Evolutionary conservation across 768 basidiomycete species (phyloP).

Genomic region (Suillus luteus): DNA sequence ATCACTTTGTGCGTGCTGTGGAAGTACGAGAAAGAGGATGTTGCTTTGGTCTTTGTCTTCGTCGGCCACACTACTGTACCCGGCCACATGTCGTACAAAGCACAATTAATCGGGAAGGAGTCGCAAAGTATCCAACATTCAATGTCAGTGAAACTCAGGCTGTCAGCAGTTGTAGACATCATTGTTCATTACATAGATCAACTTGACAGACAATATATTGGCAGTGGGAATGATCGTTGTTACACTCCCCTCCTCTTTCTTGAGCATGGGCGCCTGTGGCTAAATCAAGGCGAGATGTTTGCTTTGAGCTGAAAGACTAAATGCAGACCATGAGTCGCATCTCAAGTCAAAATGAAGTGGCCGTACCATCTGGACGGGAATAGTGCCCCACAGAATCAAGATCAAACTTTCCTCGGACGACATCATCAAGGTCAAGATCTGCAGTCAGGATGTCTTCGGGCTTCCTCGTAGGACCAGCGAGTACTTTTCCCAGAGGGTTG

Average conservation of each 20-base stretch:
- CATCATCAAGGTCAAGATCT: constrained; percentile 60
- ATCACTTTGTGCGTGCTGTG: constrained; percentile 13
- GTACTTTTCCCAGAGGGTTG: constrained; percentile 54
- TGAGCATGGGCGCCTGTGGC: background rate
- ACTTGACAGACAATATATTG: background rate
- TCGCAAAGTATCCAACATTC: too few species aligned
- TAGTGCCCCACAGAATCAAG: constrained; percentile 66
- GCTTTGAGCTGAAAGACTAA: constrained; percentile 32
- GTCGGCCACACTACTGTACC: constrained; percentile 1
- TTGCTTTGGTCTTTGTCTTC: constrained; percentile 18
- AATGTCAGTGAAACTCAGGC: background rate
- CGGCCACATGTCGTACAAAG: constrained; percentile 6
- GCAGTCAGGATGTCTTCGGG: constrained; percentile 57
- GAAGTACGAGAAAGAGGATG: constrained; percentile 21
- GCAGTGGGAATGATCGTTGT: background rate
- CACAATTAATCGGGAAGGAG: constrained; percentile 1
- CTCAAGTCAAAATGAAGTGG: background rate
- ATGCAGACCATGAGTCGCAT: constrained; percentile 10
- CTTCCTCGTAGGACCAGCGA: constrained; percentile 59
- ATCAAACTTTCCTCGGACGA: constrained; percentile 60
- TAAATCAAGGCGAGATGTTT: constrained; percentile 6
- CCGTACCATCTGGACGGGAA: constrained; percentile 56
- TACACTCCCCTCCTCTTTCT: background rate
- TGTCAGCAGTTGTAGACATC: background rate
- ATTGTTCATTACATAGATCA: background rate